Evolutionary conservation across 129 eudicot genomes (phyloP).

Genomic region (Oenanthe sinensis): DNA sequence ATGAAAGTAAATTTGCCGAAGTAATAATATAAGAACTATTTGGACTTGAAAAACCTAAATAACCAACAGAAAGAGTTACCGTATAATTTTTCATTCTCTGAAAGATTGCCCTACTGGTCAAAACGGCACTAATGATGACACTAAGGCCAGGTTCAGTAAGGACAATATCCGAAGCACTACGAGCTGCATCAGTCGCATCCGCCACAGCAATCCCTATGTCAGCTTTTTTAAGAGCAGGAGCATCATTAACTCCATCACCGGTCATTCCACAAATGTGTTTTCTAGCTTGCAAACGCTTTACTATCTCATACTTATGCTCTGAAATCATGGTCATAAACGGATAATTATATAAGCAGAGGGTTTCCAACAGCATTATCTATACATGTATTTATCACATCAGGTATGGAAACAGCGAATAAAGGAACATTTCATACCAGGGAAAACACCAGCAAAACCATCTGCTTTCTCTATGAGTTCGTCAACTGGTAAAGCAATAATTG

Average conservation of each 20-base stretch:
- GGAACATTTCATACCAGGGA: constrained; percentile 57
- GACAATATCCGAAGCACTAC: constrained; percentile 75
- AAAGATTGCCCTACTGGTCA: constrained; percentile 67
- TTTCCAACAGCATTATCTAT: neutral
- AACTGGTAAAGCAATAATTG: constrained; percentile 82
- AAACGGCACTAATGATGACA: constrained; percentile 70
- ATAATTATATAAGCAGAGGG: neutral
- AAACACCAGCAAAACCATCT: constrained; percentile 99
- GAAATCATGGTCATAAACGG: constrained; percentile 11
- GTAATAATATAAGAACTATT: neutral
- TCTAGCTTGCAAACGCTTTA: constrained; percentile 66
- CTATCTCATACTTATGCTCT: constrained; percentile 71
- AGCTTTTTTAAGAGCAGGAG: constrained; percentile 71
- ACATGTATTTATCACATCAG: neutral
- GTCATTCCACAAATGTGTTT: constrained; percentile 79
- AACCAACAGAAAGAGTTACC: constrained; percentile 16
- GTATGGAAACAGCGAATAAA: neutral
- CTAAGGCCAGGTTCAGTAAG: constrained; percentile 73
- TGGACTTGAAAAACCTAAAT: neutral
- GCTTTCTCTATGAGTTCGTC: constrained; percentile 98
- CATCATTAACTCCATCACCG: constrained; percentile 72
- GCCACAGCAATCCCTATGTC: constrained; percentile 74
- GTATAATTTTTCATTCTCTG: constrained; percentile 79
- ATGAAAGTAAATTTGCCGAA: neutral
- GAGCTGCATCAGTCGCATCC: constrained; percentile 79